phyloP scores from a whole-genome alignment of 2,329 filamentous ascomycete species.

The Hymenoscyphus occultus region DNA sequence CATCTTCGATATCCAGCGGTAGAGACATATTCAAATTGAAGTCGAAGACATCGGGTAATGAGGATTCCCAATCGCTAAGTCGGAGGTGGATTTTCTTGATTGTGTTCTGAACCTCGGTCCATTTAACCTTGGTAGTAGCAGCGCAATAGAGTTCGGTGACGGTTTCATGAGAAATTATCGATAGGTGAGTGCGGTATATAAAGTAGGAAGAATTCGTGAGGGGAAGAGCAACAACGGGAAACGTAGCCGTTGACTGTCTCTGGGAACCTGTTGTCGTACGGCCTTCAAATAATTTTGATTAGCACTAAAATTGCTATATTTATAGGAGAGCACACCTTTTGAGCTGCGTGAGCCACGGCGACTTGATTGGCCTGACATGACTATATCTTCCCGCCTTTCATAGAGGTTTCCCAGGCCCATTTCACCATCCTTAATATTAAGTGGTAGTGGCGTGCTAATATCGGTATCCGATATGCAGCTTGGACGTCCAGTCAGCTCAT shows the following conservation, averaged over 20 bases:
- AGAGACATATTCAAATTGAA: slow-evolving; percentile 22
- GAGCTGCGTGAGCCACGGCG: slow-evolving; percentile 13
- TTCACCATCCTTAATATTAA: slow-evolving; percentile 25
- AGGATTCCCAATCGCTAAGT: slow-evolving; percentile 22
- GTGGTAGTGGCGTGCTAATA: slow-evolving; percentile 29
- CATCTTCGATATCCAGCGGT: slow-evolving; percentile 19
- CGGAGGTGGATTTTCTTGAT: slow-evolving; percentile 25
- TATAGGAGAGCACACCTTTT: slow-evolving; percentile 6
- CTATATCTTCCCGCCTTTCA: slow-evolving; percentile 2
- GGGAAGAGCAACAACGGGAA: slow-evolving; percentile 19
- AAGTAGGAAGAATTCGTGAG: slow-evolving; percentile 28
- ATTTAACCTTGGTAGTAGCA: slow-evolving; percentile 26
- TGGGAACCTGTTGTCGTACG: neutral
- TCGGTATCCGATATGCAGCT: slow-evolving; percentile 30
- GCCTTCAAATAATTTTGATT: neutral
- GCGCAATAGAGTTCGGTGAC: slow-evolving; percentile 30
- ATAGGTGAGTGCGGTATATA: slow-evolving; percentile 29
- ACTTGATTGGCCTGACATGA: slow-evolving; percentile 7
- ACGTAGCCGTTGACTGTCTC: slow-evolving; percentile 6
- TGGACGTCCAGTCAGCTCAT: slow-evolving; percentile 30
- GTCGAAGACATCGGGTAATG: slow-evolving; percentile 21
- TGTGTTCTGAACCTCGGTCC: slow-evolving; percentile 26
- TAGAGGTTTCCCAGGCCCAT: slow-evolving; percentile 16
- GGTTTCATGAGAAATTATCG: slow-evolving; percentile 30
- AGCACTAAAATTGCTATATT: neutral